Base-by-base conservation (phyloP, 306 rosid species). In the Begonia peltatifolia region DNA sequence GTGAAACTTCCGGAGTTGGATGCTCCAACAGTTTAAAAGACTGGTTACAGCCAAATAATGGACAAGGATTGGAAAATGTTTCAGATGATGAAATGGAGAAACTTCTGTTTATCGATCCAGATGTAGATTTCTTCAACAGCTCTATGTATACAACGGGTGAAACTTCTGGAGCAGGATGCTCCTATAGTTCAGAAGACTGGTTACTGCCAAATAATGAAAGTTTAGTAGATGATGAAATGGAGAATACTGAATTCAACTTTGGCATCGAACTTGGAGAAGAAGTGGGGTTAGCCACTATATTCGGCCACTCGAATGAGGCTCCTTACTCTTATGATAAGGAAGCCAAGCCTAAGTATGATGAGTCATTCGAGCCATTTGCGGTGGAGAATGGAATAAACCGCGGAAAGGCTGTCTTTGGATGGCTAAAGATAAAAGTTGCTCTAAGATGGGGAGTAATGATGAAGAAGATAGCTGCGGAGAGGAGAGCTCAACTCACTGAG, bases 391-490 rank as follows among this genome's bases (percentile, higher is more conserved):
- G 70, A 0, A 76, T 58, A 67, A 50, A 77, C 54, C 80, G 90
- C 0, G 96, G 96, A 11, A 83, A 78, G 23, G 96, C 94, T 22
- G 87, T 78, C 36, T 79, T 87, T 9, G 96, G 96, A 50, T 87
- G 96, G 96, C 87, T 89, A 55, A 82, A 85, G 75, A 87, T 87
- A 50, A 87, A 78, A 74, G 96, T 94, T 4, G 96, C 94, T 22
- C 74, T 87, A 53, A 81, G 96, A 54, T 87, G 96, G 96, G 96
- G 96, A 12, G 83, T 87, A 36, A 83, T 87, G 50, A 65, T 83
- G 35, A 80, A 87, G 61, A 83, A 77, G 68, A 82, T 30, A 68
- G 87, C 87, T 57, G 89, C 94, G 52, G 77, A 76, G 70, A 81
- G 90, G 59, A 74, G 96, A 78, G 96, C 96, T 23, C 96, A 70